These are phyloP conservation scores for Golubevia pallescens DNA, from an alignment of 1,284 basidiomycete genomes.

Conservation along the genomic window DNA sequence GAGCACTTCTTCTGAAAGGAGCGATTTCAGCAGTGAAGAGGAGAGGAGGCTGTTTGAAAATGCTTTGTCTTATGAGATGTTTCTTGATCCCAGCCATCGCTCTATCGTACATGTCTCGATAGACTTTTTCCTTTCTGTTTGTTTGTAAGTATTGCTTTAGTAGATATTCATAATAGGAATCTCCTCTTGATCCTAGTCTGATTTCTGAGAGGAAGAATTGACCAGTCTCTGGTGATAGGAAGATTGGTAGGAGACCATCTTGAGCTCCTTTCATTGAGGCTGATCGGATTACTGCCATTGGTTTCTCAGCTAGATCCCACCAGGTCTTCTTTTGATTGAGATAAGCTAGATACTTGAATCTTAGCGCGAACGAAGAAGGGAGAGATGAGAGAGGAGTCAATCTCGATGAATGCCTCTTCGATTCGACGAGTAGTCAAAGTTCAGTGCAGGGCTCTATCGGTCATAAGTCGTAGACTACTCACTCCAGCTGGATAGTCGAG, in stretches of 20 bases:
- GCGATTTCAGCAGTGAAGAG: background rate
- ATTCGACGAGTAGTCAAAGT: no score
- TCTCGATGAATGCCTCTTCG: background rate
- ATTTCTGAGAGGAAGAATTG: conserved; percentile 78
- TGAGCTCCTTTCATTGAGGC: conserved; percentile 4
- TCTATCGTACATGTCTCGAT: conserved; percentile 84
- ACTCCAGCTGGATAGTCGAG: conserved; percentile 57
- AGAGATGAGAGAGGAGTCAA: no score
- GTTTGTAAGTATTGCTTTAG: conserved; percentile 69
- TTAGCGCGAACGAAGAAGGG: no score
- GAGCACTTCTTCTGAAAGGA: no score
- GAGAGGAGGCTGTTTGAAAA: conserved; percentile 11
- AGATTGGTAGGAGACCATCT: conserved; percentile 82
- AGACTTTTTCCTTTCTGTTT: conserved; percentile 79
- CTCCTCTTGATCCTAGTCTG: conserved; percentile 86
- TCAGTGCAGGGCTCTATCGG: background rate
- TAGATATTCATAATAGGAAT: conserved; percentile 94
- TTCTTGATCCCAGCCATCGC: conserved; percentile 81
- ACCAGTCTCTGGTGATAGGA: conserved; percentile 70
- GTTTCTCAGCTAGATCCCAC: conserved; percentile 78
- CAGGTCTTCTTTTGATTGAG: conserved; percentile 78
- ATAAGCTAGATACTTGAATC: conserved; percentile 84
- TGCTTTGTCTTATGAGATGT: conserved; percentile 70
- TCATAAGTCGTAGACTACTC: conserved; percentile 3
- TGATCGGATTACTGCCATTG: conserved; percentile 44